Evolutionary conservation across 306 rosid species (phyloP).

Genomic region (Pachyrhizus erosus): DNA sequence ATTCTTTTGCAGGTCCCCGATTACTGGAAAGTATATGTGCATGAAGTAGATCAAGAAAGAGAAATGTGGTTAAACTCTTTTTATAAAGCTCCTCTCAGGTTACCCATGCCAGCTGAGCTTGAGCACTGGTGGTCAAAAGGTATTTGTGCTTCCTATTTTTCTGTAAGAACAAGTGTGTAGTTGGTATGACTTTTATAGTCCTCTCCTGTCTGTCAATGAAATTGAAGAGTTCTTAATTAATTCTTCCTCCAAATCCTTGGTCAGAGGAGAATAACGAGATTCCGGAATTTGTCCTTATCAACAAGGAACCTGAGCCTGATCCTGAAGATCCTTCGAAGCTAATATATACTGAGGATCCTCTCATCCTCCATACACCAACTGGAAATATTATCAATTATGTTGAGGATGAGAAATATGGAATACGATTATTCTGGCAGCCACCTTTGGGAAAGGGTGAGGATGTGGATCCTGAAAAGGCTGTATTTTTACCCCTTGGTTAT

Average conservation of each 20-base stretch:
- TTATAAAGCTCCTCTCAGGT: slow-evolving; percentile 88
- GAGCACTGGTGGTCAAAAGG: slow-evolving; percentile 91
- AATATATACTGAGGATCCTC: slow-evolving; percentile 71
- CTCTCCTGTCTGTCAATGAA: slow-evolving; percentile 24
- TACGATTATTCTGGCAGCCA: slow-evolving; percentile 95
- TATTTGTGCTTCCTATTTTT: slow-evolving; percentile 37
- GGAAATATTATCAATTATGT: slow-evolving; percentile 78
- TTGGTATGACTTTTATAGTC: not conserved
- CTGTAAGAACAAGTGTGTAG: slow-evolving; percentile 1
- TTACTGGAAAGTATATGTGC: slow-evolving; percentile 82
- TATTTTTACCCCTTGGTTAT: slow-evolving; percentile 80
- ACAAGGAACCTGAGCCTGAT: slow-evolving; percentile 89
- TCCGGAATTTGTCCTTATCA: slow-evolving; percentile 85
- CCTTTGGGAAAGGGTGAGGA: slow-evolving; percentile 67
- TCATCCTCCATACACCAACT: slow-evolving; percentile 87
- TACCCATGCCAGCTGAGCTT: slow-evolving; percentile 98
- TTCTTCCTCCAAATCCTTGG: slow-evolving; percentile 45
- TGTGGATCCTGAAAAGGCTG: slow-evolving; percentile 69
- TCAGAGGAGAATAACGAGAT: slow-evolving; percentile 60
- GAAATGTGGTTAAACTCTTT: slow-evolving; percentile 98
- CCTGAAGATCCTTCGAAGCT: slow-evolving; percentile 89
- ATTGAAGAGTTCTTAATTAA: slow-evolving; percentile 15
- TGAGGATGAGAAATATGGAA: slow-evolving; percentile 78
- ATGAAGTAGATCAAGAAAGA: slow-evolving; percentile 92
- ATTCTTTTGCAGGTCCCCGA: slow-evolving; percentile 82